Conservation (phyloP, 139 green algal species). For the Mesotaenium endlicherianum region DNA sequence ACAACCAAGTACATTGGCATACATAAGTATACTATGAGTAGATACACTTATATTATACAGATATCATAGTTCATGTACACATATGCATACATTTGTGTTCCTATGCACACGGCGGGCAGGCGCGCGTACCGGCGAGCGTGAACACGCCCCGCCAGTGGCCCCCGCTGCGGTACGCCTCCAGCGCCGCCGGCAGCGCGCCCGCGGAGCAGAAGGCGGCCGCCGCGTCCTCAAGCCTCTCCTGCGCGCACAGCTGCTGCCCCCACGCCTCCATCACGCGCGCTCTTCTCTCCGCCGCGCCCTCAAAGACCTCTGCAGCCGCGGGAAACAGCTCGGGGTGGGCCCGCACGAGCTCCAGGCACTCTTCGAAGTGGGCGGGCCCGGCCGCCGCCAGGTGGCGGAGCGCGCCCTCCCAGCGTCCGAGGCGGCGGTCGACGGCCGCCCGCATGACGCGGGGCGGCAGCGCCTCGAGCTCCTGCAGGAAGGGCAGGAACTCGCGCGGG, state of each 20-base stretch:
- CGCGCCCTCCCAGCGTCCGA: constrained; percentile 66
- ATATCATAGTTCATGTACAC: too few relatives aligned
- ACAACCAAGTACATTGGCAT: too few relatives aligned
- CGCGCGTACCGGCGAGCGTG: constrained; percentile 70
- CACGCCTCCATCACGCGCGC: constrained; percentile 8
- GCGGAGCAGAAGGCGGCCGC: constrained; percentile 5
- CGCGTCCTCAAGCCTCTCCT: constrained; percentile 5
- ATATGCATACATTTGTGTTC: too few relatives aligned
- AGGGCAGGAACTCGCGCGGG: constrained; percentile 82
- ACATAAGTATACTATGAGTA: too few relatives aligned
- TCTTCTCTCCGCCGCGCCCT: constrained; percentile 26
- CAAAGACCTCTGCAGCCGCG: constrained; percentile 14
- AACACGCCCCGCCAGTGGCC: constrained; percentile 78
- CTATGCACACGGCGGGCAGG: too few relatives aligned
- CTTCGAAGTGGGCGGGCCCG: constrained; percentile 61
- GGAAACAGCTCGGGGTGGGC: constrained; percentile 65
- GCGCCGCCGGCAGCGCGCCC: neutral
- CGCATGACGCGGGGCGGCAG: constrained; percentile 31
- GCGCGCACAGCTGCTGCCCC: constrained; percentile 12
- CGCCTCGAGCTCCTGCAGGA: constrained; percentile 63
- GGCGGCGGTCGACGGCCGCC: constrained; percentile 73
- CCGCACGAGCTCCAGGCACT: constrained; percentile 67
- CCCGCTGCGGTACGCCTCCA: constrained; percentile 71
- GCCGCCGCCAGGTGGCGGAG: constrained; percentile 67
- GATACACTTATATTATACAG: too few relatives aligned